Percentiles rank a stretch among this genome's conserved stretches.
phyloP scores from a whole-genome alignment of 202 grass and related monocot genomes.

The Musa balbisiana region DNA sequence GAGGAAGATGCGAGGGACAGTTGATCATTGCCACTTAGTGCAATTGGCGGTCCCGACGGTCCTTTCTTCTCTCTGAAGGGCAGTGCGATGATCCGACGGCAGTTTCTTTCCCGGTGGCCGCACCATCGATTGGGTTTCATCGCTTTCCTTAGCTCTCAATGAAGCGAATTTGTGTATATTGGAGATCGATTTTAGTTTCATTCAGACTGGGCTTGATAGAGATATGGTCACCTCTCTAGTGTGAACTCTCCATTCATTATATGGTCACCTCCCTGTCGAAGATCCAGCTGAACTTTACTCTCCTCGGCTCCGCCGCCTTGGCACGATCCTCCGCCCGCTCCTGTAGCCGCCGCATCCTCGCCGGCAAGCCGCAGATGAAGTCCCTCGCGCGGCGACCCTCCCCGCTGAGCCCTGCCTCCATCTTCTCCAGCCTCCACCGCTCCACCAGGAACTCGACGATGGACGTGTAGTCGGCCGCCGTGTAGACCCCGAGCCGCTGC shows the following conservation, averaged over 20 bases:
- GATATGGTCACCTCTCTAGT: too few relatives aligned
- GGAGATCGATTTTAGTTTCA: too few relatives aligned
- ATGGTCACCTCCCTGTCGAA: slow-evolving; percentile 25
- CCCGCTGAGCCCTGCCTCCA: slow-evolving; percentile 14
- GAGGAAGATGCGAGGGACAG: too few relatives aligned
- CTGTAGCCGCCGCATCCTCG: slow-evolving; percentile 28
- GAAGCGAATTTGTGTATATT: too few relatives aligned
- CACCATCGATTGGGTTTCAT: too few relatives aligned
- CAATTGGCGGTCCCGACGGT: too few relatives aligned
- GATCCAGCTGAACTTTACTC: slow-evolving; percentile 30
- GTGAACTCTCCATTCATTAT: background rate
- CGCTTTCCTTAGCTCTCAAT: too few relatives aligned
- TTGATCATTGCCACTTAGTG: too few relatives aligned
- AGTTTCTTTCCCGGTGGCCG: too few relatives aligned
- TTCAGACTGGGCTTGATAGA: too few relatives aligned
- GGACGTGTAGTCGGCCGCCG: slow-evolving; percentile 32
- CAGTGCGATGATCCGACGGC: too few relatives aligned
- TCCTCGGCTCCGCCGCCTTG: background rate
- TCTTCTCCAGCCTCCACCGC: slow-evolving; percentile 28
- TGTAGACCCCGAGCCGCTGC: slow-evolving; percentile 41
- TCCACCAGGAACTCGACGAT: slow-evolving; percentile 36
- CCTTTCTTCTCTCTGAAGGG: too few relatives aligned
- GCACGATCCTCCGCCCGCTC: slow-evolving; percentile 6
- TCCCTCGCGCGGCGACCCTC: slow-evolving; percentile 34
- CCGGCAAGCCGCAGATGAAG: slow-evolving; percentile 31